Conservation (phyloP, 495 filamentous ascomycete genomes). For the Trichoderma erinaceum region DNA sequence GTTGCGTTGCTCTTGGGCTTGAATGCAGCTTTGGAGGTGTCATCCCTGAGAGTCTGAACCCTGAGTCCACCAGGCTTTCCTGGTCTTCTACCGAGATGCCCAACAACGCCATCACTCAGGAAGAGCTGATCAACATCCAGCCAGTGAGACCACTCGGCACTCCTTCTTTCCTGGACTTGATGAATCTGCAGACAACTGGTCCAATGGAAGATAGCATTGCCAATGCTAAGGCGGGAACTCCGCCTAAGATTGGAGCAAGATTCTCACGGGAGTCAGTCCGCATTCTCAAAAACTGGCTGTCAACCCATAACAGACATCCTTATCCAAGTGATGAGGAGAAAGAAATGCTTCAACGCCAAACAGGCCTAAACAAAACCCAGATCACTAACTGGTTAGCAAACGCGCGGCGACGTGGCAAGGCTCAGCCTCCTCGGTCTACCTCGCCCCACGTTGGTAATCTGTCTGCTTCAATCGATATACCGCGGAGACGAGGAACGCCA, state of each 20-base stretch:
- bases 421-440: constrained; percentile 51
- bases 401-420: constrained; percentile 70
- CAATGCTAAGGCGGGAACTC: constrained; percentile 31
- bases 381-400: constrained; percentile 87
- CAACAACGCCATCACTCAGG: constrained; percentile 39
- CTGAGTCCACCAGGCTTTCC: constrained; percentile 26
- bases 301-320: constrained; percentile 65
- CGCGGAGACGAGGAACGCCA: constrained; percentile 38
- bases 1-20: constrained; percentile 68
- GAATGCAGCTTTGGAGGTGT: constrained; percentile 58
- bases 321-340: constrained; percentile 81
- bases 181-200: constrained; percentile 15
- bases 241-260: constrained; percentile 49
- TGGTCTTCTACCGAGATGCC: constrained; percentile 43
- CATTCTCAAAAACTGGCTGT: constrained; percentile 72
- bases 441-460: constrained; percentile 49
- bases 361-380: constrained; percentile 68
- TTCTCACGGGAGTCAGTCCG: constrained; percentile 69
- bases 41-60: constrained; percentile 17
- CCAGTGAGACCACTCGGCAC: constrained; percentile 7
- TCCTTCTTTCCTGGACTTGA: constrained; percentile 28
- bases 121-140: constrained; percentile 34
- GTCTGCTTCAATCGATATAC: constrained; percentile 65
- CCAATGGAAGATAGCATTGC: constrained; percentile 21
- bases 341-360: constrained; percentile 61